Evolutionary conservation across 768 basidiomycete species (phyloP), one percentile per base, ranked within the genome.

Genomic region (Podaxis pistillaris): DNA sequence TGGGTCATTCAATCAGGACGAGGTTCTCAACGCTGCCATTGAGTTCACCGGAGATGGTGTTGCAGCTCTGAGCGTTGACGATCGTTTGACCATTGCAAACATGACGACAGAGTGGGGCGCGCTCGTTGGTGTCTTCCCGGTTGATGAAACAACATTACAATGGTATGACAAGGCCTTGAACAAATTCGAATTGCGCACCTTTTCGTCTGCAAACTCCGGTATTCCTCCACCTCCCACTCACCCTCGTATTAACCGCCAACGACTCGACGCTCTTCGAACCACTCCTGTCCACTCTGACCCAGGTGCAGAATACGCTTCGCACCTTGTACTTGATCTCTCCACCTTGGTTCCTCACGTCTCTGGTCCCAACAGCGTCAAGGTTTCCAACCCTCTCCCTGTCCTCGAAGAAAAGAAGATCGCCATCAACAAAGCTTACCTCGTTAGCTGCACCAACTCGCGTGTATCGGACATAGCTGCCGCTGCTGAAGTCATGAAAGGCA

Each of bases 51-150:
- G 97, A 11, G 88, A 92, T 37, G 97, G 97, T 26, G 82, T 98
- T 9, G 71, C 83, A 17, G 81, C 86, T 17, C 79, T 99, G 54
- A 76, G 85, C 3, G 84, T 99, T 59, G 96, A 99, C 70, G 96
- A 98, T 68, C 86, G 97, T 46, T 81, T 99, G 51, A 96, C 96
- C 0, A 98, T 98, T 67, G 81, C 95, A n/a, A 98, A 99, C 74
- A 99, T 98, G 97, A 98, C 97, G 4, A 98, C 97, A 33, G 97
- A 99, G 75, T 99, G 97, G 97, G 97, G 97, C 49, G 97, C 97
- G 2, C 84, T 99, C 1, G 95, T 86, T 7, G 97, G 97, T 36
- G 87, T 97, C 6, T 98, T 99, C 79, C 96, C 96, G 0, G 88
- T 93, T 4, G 97, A 99, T 70, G 81, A 86, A 19, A 87, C 84